These are phyloP conservation scores for Talaromyces borbonicus DNA, from an alignment of 495 filamentous ascomycete genomes.

Conservation along the genomic window DNA sequence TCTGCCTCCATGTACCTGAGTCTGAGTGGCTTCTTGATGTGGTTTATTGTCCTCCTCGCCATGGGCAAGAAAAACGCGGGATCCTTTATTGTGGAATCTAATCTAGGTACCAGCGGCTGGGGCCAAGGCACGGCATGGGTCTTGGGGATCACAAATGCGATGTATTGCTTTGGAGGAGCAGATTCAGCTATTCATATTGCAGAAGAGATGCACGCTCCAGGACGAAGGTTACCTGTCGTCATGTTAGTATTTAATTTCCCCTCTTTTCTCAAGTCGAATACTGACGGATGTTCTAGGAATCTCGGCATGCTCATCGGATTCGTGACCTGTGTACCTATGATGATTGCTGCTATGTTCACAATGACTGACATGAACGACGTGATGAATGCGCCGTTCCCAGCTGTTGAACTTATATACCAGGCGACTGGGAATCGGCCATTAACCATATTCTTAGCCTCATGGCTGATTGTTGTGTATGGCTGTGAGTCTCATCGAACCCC, in stretches of 20 bases:
- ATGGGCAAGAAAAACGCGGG: constrained; percentile 14
- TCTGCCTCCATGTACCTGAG: constrained; percentile 12
- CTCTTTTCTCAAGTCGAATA: not conserved
- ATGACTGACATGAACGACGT: constrained; percentile 22
- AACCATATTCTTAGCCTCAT: constrained; percentile 17
- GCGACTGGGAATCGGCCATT: constrained; percentile 17
- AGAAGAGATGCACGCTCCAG: constrained; percentile 24
- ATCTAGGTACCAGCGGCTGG: constrained; percentile 22
- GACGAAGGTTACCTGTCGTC: constrained; percentile 20
- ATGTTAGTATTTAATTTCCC: constrained; percentile 11
- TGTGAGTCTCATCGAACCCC: not conserved
- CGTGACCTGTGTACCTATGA: constrained; percentile 22
- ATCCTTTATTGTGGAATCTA: constrained; percentile 10
- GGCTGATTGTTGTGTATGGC: constrained; percentile 20
- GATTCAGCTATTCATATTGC: constrained; percentile 19
- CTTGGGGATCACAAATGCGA: constrained; percentile 23
- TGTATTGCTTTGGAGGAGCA: constrained; percentile 21
- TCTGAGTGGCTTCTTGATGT: constrained; percentile 14
- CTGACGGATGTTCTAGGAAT: constrained; percentile 8
- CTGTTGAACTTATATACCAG: constrained; percentile 19
- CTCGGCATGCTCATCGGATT: constrained; percentile 29
- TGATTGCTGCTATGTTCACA: constrained; percentile 24
- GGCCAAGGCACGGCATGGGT: constrained; percentile 26
- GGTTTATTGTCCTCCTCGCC: constrained; percentile 15
- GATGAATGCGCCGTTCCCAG: constrained; percentile 13